Evolutionary conservation across 306 rosid genomes (phyloP).

Genomic region (Ammopiptanthus mongolicus): DNA sequence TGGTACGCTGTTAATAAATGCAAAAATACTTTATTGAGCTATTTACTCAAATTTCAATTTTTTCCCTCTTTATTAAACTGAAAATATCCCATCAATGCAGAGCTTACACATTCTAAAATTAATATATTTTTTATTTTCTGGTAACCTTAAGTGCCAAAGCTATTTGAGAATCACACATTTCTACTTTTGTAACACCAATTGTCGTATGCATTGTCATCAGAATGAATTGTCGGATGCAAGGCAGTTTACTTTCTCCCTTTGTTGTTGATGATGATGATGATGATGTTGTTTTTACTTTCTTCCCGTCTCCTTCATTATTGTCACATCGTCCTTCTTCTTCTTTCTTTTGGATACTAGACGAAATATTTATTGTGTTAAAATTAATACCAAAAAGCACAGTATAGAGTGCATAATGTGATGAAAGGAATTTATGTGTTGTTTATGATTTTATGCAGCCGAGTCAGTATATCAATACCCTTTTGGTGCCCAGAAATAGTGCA

Average conservation of each 20-base stretch:
- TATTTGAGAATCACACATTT: background rate
- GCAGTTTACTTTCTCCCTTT: background rate
- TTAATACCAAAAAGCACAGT: background rate
- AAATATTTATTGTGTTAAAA: background rate
- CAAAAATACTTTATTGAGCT: background rate
- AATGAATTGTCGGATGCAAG: background rate
- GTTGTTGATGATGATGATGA: no score
- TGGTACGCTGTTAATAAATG: background rate
- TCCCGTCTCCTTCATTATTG: background rate
- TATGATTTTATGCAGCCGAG: constrained; percentile 53
- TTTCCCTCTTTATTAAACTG: background rate
- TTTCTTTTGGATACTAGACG: background rate
- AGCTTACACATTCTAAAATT: background rate
- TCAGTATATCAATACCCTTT: constrained; percentile 64
- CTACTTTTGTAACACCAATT: background rate
- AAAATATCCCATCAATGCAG: background rate
- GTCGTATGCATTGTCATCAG: no score
- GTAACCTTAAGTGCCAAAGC: background rate
- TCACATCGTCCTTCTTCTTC: background rate
- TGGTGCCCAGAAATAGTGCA: constrained; percentile 70
- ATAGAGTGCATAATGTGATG: background rate
- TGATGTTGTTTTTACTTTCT: no score
- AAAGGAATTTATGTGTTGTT: background rate
- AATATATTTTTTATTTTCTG: background rate
- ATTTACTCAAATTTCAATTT: background rate